Conservation (phyloP, 805 yeast genomes). For the Candida taoyuanica region DNA sequence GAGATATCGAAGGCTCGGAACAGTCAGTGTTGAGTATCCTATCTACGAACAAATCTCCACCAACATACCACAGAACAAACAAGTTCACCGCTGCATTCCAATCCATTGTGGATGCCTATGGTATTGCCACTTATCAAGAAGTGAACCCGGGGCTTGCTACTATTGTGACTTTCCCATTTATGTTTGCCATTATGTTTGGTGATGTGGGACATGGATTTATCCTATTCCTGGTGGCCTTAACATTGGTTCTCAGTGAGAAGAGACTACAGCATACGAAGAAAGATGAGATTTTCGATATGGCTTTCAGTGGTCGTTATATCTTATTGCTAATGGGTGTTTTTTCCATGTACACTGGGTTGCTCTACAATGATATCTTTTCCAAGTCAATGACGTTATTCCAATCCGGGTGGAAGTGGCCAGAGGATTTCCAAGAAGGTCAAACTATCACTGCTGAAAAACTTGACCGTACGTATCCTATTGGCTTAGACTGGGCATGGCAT, state of each 20-base stretch:
- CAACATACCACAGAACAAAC: conserved; percentile 89
- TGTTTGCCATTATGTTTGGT: conserved; percentile 99
- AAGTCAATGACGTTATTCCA: conserved; percentile 80
- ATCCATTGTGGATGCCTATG: conserved; percentile 91
- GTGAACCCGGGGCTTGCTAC: conserved; percentile 96
- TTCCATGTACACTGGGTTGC: conserved; percentile 90
- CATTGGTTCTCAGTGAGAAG: conserved; percentile 69
- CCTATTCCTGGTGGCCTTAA: conserved; percentile 66
- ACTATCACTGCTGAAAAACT: conserved; percentile 55
- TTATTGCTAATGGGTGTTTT: conserved; percentile 88
- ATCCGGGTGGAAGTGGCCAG: conserved; percentile 96
- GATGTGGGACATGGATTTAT: conserved; percentile 95
- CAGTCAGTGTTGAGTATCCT: conserved; percentile 47
- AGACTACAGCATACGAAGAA: conserved; percentile 64
- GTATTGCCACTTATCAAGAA: conserved; percentile 87
- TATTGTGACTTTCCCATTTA: conserved; percentile 91
- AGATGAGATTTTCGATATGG: conserved; percentile 97
- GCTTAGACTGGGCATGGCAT: conserved; percentile 95
- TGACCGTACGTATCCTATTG: conserved; percentile 71
- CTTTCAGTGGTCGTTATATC: conserved; percentile 87
- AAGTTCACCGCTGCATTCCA: conserved; percentile 94
- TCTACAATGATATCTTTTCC: conserved; percentile 92
- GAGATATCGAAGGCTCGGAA: conserved; percentile 38
- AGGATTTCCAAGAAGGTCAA: conserved; percentile 54
- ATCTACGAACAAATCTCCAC: conserved; percentile 76